Base-by-base conservation (phyloP, 2,329 filamentous ascomycete genomes). In the Pyrenophora graminea region DNA sequence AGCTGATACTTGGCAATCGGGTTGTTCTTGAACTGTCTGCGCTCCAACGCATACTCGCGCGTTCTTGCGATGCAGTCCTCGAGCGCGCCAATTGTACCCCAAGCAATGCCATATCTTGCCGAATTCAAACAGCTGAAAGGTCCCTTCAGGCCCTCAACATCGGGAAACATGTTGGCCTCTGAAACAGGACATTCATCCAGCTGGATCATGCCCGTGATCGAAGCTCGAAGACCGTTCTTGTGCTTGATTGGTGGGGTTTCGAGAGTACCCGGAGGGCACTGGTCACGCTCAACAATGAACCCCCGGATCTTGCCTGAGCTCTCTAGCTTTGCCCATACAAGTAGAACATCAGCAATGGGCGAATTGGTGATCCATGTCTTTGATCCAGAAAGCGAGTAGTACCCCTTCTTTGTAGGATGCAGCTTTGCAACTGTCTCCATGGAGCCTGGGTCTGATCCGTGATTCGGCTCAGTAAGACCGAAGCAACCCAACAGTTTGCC, bases 311-410 rank as follows among this genome's bases (percentile, higher is more conserved):
- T 96, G 56, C 91, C 92, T 18, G 91, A 95, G 63, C 89, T 88
- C 58, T 94, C 85, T 40, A 96, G 77, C 78, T 96, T 97, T 1
- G 93, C 94, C 94, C 94, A 99, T 1, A 96, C 86, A 58, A 96
- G 76, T 45, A 95, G 76, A 2, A 96, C 81, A 63, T 96, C 90
- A 1, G 91, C 85, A 63, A 96, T 95, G 3, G 91, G 91, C 6
- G 89, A 93, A 75, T 96, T 96, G 12, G 91, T 96, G 71, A 96
- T 96, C 91, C 91, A 96, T 0, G 92, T 96, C 80, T 96, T 96
- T 42, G 89, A 79, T 1, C 91, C 91, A 39, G 86, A 90, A 31
- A 96, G 76, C 37, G 86, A 83, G 64, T 87, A 89, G 72, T 91
- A 90, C 1, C 91, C 91, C 67, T 89, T 87, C 79, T 92, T 92